Base-by-base conservation (phyloP, 441 rosid genomes). In the Pelargonium exstipulatum region DNA sequence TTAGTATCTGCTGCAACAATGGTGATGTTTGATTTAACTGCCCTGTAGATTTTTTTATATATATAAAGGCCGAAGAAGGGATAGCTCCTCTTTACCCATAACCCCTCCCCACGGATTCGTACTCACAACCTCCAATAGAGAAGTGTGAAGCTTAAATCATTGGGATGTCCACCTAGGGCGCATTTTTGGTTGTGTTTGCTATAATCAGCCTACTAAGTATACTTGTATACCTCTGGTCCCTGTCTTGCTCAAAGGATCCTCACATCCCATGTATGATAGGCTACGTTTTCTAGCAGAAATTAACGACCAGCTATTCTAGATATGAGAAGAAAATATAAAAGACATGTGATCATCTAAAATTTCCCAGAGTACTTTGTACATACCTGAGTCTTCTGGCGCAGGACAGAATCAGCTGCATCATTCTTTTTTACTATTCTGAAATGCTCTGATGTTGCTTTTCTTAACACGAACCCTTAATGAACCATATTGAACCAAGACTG, bases 391-490 rank as follows among this genome's bases (percentile, higher is more conserved):
- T 75, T 83, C 29, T 73, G 64, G 65, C 66, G 79, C 17, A 73
- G 67, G 66, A 76, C 61, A 32, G 81, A 73, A 53, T 53, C 71
- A 17, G 79, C 66, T 60, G 83, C 64, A 29, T 3, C 60, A 16
- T 64, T 83, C 58, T 73, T 77, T 35, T 75, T 65, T 72, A 60
- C 69, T 73, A 55, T 67, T 71, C 53, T 77, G 73, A 72, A 78
- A 61, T 9, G 92, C 80, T 74, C 83, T 83, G 58, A 90, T 68
- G 72, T 83, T 84, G 24, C 73, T 78, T 78, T 79, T 91, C 78
- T 88, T 88, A 73, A 87, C 86, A 49, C 91, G 88, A 73, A 88
- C 86, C 70, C 86, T 85, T 60, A 91, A 77, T 87, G 90, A 91
- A 81, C 97, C 97, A 64, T 85, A 87, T 73, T 90, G 97, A 71